Base-by-base conservation (phyloP, 805 yeast genomes). In the Lachancea sp. region DNA sequence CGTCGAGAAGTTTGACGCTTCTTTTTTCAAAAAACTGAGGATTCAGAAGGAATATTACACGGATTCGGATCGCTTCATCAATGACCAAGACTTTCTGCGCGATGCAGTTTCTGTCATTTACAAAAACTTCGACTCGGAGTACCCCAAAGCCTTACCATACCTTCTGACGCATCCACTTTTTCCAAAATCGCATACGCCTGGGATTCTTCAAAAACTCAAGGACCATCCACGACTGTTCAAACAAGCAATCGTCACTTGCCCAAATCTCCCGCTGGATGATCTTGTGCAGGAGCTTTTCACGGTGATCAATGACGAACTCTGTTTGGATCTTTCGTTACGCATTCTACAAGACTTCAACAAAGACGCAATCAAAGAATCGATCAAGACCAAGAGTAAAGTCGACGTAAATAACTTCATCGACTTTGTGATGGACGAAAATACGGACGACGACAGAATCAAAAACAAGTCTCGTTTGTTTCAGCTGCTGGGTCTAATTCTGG, bases 141-240 rank as follows among this genome's bases (percentile, higher is more conserved):
- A 58, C 74, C 93, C 42, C 80, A 81, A 55, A 66, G 71, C 88
- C 2, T 63, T 87, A 39, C 75, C 83, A 1, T 90, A 86, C 58
- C 70, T 90, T 29, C 70, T 91, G 50, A 85, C 96, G 2, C 95
- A 91, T 67, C 96, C 96, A 15, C 67, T 87, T 16, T 89, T 83
- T 65, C 96, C 97, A 9, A 63, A 69, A 13, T 66, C 71, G 16
- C 75, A 72, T 48, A 70, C 86, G 9, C 63, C 67, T 3, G 80
- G 79, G 1, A 61, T 90, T 37, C 65, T 91, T 36, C 58, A 69
- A 13, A 68, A 66, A 33, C 67, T 87, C 22, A 71, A 73, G 38
- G 65, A 74, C 10, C 71, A 75, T 48, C 81, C 87, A 31, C 75
- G 84, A 49, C 71, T 89, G 46, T 73, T 83, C 62, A 79, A 88